Evolutionary conservation across 2,329 filamentous ascomycete genomes (phyloP).

Genomic region (Volutella citrinella): DNA sequence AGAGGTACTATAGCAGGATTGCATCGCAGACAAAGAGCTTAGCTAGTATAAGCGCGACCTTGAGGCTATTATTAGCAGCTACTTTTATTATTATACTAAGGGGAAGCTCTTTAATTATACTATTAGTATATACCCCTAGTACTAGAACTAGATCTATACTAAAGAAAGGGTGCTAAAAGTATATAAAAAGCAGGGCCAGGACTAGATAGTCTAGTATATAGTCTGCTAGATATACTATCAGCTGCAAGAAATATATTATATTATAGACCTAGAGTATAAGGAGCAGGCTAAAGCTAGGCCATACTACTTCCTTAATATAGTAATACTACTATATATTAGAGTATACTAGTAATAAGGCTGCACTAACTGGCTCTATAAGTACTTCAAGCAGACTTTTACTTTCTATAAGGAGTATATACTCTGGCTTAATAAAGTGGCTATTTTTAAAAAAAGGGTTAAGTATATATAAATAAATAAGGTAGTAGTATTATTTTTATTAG

Average conservation of each 20-base stretch:
- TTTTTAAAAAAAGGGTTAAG: neutral
- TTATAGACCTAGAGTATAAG: neutral
- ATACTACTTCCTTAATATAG: neutral
- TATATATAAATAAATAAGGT: neutral
- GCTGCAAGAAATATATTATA: neutral
- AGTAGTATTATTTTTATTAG: neutral
- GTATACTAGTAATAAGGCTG: neutral
- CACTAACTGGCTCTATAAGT: neutral
- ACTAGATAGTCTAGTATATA: neutral
- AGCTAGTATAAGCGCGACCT: slow-evolving; percentile 1
- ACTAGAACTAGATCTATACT: neutral
- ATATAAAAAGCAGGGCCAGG: neutral
- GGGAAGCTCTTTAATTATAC: neutral
- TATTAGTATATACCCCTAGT: neutral
- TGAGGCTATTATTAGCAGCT: neutral
- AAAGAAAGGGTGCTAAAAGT: neutral
- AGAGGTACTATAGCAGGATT: slow-evolving; percentile 1
- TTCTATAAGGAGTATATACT: neutral
- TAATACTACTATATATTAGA: neutral
- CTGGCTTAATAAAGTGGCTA: neutral
- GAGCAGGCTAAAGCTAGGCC: neutral
- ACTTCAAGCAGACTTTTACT: neutral
- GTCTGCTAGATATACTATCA: neutral
- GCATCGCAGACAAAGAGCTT: neutral
- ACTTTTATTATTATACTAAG: neutral